A percentile compares a stretch with the other conserved stretches of the same genome.
These are phyloP conservation scores for Biscogniauxia marginata DNA, from an alignment of 2,329 filamentous ascomycete genomes.

Conservation along the genomic window DNA sequence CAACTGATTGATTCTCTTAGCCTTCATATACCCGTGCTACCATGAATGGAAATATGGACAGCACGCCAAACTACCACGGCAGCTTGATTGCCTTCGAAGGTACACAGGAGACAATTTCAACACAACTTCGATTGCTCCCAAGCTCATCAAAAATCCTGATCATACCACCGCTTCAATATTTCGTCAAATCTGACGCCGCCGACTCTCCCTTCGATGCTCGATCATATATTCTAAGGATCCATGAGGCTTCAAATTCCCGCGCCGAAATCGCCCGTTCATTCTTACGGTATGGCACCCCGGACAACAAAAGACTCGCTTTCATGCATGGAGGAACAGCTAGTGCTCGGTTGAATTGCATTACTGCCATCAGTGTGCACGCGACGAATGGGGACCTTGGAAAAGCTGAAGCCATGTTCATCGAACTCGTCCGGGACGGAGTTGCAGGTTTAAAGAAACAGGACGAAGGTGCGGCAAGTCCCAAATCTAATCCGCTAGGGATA, in stretches of 20 bases:
- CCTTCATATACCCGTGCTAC: conserved; percentile 1
- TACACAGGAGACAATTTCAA: conserved; percentile 51
- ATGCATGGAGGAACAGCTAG: conserved; percentile 57
- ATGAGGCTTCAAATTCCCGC: conserved; percentile 49
- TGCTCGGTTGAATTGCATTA: conserved; percentile 54
- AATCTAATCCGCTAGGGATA: conserved; percentile 1
- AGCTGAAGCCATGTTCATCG: conserved; percentile 51
- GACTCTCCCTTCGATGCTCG: conserved; percentile 36
- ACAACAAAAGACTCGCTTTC: conserved; percentile 56
- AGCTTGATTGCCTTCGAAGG: conserved; percentile 62
- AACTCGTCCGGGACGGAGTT: conserved; percentile 50
- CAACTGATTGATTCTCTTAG: not conserved
- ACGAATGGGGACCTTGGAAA: conserved; percentile 48
- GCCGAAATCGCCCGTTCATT: conserved; percentile 51
- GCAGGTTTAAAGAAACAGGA: conserved; percentile 33
- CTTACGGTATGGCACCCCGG: conserved; percentile 43
- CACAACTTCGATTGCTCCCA: conserved; percentile 60
- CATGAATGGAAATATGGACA: conserved; percentile 24
- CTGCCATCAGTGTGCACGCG: conserved; percentile 51
- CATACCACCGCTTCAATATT: conserved; percentile 51
- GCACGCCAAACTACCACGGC: conserved; percentile 37
- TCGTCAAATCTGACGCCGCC: conserved; percentile 36
- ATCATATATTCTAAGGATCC: conserved; percentile 47
- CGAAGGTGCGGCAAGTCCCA: conserved; percentile 2
- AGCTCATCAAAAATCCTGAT: conserved; percentile 57